Conservation (phyloP, 2,329 filamentous ascomycete genomes). For the Botrytis squamosa region DNA sequence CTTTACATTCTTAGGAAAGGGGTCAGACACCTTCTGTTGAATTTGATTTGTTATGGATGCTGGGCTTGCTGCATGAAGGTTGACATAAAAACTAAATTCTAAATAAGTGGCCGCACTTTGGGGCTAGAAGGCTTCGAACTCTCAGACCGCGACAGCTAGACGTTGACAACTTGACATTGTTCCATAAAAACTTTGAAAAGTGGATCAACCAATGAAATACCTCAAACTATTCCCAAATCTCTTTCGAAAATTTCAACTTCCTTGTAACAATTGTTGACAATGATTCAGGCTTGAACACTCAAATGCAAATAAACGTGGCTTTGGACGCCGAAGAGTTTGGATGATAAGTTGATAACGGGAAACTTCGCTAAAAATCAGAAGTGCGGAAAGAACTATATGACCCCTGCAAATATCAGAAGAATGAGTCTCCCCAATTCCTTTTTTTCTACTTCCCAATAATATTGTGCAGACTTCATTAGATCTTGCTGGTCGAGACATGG, state of each 20-base stretch:
- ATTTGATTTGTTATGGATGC: slow-evolving; percentile 5
- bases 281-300: not conserved
- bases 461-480: not conserved
- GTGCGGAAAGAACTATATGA: not conserved
- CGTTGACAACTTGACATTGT: not conserved
- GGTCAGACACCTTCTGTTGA: not conserved
- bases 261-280: not conserved
- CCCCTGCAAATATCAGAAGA: slow-evolving; percentile 9
- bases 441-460: slow-evolving; percentile 5
- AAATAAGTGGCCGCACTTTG: not conserved
- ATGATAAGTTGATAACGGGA: slow-evolving; percentile 1
- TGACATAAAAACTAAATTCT: not conserved
- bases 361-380: not conserved
- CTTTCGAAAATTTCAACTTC: not conserved
- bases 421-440: slow-evolving; percentile 5
- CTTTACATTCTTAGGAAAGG: not conserved
- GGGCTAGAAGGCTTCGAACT: not conserved
- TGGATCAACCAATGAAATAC: not conserved
- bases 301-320: slow-evolving; percentile 8
- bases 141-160: slow-evolving; percentile 1
- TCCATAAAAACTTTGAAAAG: slow-evolving; percentile 18
- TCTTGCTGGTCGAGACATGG: not conserved
- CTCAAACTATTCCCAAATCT: not conserved
- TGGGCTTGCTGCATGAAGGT: slow-evolving; percentile 1
- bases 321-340: not conserved